phyloP scores from a whole-genome alignment of 2,329 filamentous ascomycete genomes.

The Colletotrichum somersetense region DNA sequence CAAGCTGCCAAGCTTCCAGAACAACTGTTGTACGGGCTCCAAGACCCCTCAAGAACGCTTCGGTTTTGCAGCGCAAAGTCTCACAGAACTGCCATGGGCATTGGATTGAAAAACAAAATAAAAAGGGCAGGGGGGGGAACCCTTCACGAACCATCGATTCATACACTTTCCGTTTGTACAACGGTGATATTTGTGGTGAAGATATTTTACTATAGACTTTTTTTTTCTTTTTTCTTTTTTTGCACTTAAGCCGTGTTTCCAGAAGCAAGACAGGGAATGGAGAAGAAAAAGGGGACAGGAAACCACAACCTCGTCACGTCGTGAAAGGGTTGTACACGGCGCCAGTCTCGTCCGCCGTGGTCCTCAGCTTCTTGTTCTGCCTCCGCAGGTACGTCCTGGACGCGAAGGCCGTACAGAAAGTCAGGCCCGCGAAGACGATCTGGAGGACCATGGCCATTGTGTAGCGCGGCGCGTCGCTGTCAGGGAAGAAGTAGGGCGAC shows the following conservation, averaged over 20 bases:
- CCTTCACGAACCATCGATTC: too few species aligned
- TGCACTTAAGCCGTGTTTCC: not conserved
- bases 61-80: too few species aligned
- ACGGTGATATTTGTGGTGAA: not conserved
- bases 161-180: not conserved
- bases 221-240: too few species aligned
- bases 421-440: constrained; percentile 38
- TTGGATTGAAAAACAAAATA: too few species aligned
- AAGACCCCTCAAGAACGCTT: not conserved
- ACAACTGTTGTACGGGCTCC: not conserved
- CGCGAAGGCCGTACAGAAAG: constrained; percentile 25
- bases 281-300: not conserved
- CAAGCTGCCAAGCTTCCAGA: not conserved
- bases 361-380: constrained; percentile 38
- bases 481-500: too few species aligned
- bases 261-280: not conserved
- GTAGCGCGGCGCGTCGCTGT: too few species aligned
- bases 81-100: not conserved
- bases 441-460: constrained; percentile 52
- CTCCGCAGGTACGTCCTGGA: constrained; percentile 35
- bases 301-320: constrained; percentile 17
- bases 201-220: not conserved
- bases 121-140: not conserved
- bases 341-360: constrained; percentile 28
- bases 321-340: constrained; percentile 40